A percentile compares a stretch with the other conserved stretches of the same genome.
Conservation (phyloP, 2,329 filamentous ascomycete species). For the Alternaria infectoria region DNA sequence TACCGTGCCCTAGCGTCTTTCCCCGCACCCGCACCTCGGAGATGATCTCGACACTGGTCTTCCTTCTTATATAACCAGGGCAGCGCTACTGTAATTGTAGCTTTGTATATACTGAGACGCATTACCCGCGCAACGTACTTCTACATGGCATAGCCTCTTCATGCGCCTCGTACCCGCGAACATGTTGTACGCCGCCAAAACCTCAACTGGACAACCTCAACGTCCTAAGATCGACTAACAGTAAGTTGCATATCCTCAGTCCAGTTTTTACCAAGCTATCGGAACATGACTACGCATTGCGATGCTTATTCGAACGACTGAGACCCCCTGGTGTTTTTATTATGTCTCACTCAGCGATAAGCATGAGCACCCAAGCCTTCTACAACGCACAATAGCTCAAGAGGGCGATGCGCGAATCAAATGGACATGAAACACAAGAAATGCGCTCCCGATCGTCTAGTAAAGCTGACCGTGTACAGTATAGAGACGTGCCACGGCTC, state of each 20-base stretch:
- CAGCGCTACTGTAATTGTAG: neutral
- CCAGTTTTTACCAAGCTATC: neutral
- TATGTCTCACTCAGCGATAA: neutral
- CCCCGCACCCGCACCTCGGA: neutral
- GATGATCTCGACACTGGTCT: neutral
- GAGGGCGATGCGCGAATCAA: neutral
- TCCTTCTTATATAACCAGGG: neutral
- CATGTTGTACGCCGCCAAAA: neutral
- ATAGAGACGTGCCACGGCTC: neutral
- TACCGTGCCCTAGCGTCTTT: constrained; percentile 1
- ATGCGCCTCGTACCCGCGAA: neutral
- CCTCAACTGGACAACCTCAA: neutral
- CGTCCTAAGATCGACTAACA: neutral
- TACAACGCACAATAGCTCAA: neutral
- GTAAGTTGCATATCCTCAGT: neutral
- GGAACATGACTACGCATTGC: neutral
- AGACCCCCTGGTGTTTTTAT: neutral
- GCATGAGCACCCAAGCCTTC: neutral
- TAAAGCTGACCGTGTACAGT: neutral
- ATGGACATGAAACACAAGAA: neutral
- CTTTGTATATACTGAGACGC: neutral
- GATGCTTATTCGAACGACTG: neutral
- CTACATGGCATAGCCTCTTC: neutral
- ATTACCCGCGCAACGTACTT: neutral
- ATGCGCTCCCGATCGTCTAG: neutral